Conservation (phyloP, 108 stramenopile genomes). For the Cyclotella baltica region DNA sequence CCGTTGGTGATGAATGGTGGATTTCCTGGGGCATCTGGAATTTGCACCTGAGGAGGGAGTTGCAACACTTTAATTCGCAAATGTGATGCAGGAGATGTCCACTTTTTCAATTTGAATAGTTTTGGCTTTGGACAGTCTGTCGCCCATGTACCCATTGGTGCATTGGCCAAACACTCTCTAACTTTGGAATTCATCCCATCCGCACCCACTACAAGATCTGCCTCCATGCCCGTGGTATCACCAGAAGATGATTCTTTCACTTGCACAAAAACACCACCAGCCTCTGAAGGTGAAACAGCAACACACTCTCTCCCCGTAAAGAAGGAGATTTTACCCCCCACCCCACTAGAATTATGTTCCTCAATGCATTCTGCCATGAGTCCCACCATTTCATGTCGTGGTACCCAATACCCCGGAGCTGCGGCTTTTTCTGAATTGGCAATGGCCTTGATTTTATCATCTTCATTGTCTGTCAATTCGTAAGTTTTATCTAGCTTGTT, state of each 20-base stretch:
- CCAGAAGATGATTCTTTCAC: background rate
- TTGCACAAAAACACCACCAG: background rate
- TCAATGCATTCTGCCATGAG: slow-evolving; percentile 49
- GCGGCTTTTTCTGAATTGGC: slow-evolving; percentile 28
- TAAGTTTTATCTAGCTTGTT: background rate
- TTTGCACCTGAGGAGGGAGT: slow-evolving; percentile 57
- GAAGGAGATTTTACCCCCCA: slow-evolving; percentile 40
- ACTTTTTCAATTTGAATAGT: slow-evolving; percentile 48
- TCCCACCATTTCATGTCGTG: slow-evolving; percentile 54
- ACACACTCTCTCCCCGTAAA: slow-evolving; percentile 38
- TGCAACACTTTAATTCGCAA: slow-evolving; percentile 73
- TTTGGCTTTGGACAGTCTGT: slow-evolving; percentile 35
- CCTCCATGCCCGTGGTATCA: background rate
- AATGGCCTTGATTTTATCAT: background rate
- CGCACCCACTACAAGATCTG: slow-evolving; percentile 63
- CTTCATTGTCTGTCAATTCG: background rate
- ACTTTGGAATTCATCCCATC: slow-evolving; percentile 82
- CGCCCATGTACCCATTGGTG: slow-evolving; percentile 16
- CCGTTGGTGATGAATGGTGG: slow-evolving; percentile 20
- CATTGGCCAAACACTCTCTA: slow-evolving; percentile 48
- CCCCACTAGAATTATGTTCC: slow-evolving; percentile 29
- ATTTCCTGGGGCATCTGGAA: slow-evolving; percentile 15
- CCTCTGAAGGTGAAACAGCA: slow-evolving; percentile 13
- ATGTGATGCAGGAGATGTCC: slow-evolving; percentile 52
- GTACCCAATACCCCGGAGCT: slow-evolving; percentile 53